A percentile compares a stretch with the other conserved stretches of the same genome.
Conservation (phyloP, 176 grass and related monocot genomes). For the Eragrostis nindensis region DNA sequence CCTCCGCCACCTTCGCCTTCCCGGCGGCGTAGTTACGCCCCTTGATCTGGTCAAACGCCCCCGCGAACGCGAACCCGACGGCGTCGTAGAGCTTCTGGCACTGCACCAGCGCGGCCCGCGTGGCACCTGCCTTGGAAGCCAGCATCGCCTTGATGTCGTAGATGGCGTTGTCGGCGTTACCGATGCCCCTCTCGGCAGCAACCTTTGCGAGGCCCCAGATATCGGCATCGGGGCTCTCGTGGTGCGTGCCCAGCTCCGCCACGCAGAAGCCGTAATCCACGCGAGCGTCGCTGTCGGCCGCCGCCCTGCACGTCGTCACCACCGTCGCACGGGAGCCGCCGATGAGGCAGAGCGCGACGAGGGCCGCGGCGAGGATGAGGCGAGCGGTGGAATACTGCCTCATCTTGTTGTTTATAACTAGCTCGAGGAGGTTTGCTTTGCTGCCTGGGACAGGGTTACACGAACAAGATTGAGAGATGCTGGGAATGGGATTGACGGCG, state of each 20-base stretch:
- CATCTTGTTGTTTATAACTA: neutral
- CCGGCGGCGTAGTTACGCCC: conserved; percentile 17
- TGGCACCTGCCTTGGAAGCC: no score
- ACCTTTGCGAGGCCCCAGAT: conserved; percentile 55
- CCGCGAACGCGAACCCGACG: conserved; percentile 6
- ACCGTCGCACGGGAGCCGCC: conserved; percentile 18
- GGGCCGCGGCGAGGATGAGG: neutral
- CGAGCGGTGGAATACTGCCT: neutral
- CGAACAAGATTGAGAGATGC: no score
- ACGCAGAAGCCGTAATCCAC: conserved; percentile 57
- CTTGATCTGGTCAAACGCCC: conserved; percentile 24
- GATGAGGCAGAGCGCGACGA: neutral
- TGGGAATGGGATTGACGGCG: no score
- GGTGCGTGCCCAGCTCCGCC: conserved; percentile 42
- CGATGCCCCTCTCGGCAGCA: conserved; percentile 35
- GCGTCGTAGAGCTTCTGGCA: conserved; percentile 18
- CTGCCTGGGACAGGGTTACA: no score
- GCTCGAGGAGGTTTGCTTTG: no score
- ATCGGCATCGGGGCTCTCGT: conserved; percentile 46
- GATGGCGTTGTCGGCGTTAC: conserved; percentile 11
- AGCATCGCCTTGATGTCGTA: neutral
- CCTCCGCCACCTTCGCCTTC: conserved; percentile 34
- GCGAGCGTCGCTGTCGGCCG: conserved; percentile 38
- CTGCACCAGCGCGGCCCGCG: neutral
- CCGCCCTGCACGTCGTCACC: conserved; percentile 50